These are phyloP conservation scores for Aspergillus ostianus DNA, from an alignment of 495 filamentous ascomycete genomes.

Conservation along the genomic window DNA sequence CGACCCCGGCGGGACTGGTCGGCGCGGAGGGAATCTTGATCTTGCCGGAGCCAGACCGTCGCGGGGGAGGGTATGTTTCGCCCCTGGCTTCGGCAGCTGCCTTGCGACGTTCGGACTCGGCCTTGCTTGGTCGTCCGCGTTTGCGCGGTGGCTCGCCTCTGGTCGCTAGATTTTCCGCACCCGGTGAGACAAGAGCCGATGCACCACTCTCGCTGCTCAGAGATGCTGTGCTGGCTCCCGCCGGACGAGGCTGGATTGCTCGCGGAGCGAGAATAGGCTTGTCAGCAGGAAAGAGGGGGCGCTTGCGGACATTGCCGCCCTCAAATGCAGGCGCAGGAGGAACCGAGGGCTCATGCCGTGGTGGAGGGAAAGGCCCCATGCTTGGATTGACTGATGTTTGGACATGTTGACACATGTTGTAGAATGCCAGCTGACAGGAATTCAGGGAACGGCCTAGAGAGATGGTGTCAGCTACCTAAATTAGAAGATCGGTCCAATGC, in stretches of 20 bases:
- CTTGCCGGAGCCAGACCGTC: conserved; percentile 30
- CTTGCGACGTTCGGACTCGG: conserved; percentile 51
- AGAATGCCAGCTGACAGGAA: conserved; percentile 41
- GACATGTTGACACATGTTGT: conserved; percentile 33
- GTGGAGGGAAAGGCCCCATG: conserved; percentile 26
- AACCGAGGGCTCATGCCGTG: conserved; percentile 23
- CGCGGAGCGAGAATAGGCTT: conserved; percentile 35
- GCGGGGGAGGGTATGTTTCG: conserved; percentile 47
- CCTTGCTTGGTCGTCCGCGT: conserved; percentile 60
- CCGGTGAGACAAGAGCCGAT: conserved; percentile 39
- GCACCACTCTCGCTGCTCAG: conserved; percentile 42
- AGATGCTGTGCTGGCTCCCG: conserved; percentile 31
- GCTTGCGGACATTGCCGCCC: conserved; percentile 29
- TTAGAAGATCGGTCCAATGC: background rate
- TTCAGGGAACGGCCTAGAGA: conserved; percentile 43
- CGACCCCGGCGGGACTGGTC: conserved; percentile 29
- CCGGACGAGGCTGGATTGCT: conserved; percentile 42
- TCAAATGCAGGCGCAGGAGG: conserved; percentile 27
- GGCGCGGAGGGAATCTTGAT: conserved; percentile 34
- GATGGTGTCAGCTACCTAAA: conserved; percentile 14
- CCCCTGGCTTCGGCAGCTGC: conserved; percentile 51
- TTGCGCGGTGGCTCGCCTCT: conserved; percentile 51
- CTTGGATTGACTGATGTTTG: conserved; percentile 23
- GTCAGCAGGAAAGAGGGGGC: conserved; percentile 34
- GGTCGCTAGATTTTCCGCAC: conserved; percentile 20